Base-by-base conservation (phyloP, 495 filamentous ascomycete genomes). In the Penicillium bialowiezense region DNA sequence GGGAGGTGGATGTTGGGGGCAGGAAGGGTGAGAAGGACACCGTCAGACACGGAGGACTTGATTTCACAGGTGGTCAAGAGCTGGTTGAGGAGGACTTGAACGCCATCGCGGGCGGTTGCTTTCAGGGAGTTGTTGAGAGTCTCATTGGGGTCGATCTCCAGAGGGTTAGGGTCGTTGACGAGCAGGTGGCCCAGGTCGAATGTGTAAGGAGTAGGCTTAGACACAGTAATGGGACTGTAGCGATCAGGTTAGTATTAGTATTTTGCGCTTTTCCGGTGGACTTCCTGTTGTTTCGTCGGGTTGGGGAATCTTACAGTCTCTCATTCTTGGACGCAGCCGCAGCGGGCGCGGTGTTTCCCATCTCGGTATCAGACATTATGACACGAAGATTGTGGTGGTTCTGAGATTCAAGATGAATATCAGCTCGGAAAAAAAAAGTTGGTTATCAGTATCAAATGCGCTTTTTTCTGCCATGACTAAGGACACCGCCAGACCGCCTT, bases 121-220 rank as follows among this genome's bases (percentile, higher is more conserved):
- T 82, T 73, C 38, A 97, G 83, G 23, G 71, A 59, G 18, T 52
- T 60, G 53, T 78, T 72, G 52, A 82, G 44, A 4, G 48, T 53
- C 32, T 65, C 61, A 40, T 61, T 67, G 32, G 44, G 61, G 41
- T 54, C 51, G 49, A 76, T 69, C 38, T 76, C 75, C 35, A 96
- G 73, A 0, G 91, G 90, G 73, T 92, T 93, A 1, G 88, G 79
- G 74, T 96, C 90, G 59, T 81, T 80, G 66, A 78, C 83, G 59
- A 91, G 77, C 48, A 97, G 83, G 63, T 92, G 81, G 54, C 90
- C 91, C 10, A 96, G 83, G 71, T 96, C 90, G 77, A 95, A 96
- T 63, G 85, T 89, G 75, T 92, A 92, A 34, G 89, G 91, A 1
- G 83, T 95, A 0, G 89, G 88, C 65, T 91, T 91, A 21, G 81